Percentiles rank a stretch among this genome's conserved stretches.
Evolutionary conservation across 805 yeast genomes (phyloP).

Genomic region (Metschnikowia gelsemii): DNA sequence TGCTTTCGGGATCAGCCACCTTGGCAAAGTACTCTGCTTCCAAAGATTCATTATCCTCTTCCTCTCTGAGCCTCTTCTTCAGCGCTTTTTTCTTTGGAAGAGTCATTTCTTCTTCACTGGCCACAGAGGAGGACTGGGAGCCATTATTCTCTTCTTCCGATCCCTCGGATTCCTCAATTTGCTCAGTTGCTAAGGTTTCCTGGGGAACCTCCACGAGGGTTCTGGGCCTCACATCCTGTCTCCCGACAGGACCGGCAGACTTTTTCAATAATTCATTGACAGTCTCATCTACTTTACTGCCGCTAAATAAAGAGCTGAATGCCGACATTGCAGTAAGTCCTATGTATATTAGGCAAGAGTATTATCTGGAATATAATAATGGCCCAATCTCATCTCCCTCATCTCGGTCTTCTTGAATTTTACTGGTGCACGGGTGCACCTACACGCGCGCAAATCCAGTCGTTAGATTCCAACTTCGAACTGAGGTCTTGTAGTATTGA

Average conservation of each 20-base stretch:
- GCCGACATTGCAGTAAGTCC: slow-evolving; percentile 35
- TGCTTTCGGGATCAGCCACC: slow-evolving; percentile 17
- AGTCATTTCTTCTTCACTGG: not conserved
- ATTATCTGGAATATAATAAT: too few species aligned
- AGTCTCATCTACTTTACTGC: slow-evolving; percentile 27
- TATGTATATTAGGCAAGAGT: too few species aligned
- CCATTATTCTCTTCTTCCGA: not conserved
- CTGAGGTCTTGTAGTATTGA: too few species aligned
- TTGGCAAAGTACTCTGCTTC: slow-evolving; percentile 18
- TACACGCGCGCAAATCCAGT: not conserved
- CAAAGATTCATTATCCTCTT: slow-evolving; percentile 13
- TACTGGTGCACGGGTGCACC: slow-evolving; percentile 17
- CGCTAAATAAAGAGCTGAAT: slow-evolving; percentile 36
- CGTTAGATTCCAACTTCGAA: too few species aligned
- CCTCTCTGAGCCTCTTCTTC: slow-evolving; percentile 5
- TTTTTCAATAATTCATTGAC: slow-evolving; percentile 33
- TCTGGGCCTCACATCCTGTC: slow-evolving; percentile 31
- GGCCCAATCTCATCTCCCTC: slow-evolving; percentile 11
- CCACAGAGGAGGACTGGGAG: slow-evolving; percentile 6
- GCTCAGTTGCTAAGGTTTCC: slow-evolving; percentile 8
- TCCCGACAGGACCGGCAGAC: slow-evolving; percentile 48
- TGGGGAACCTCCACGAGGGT: slow-evolving; percentile 30
- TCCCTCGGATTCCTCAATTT: slow-evolving; percentile 20
- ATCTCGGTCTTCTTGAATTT: slow-evolving; percentile 1
- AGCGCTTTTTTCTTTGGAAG: slow-evolving; percentile 2